phyloP scores from a whole-genome alignment of 192 early-diverging fungal genomes.

The Chytriomyces confervae region DNA sequence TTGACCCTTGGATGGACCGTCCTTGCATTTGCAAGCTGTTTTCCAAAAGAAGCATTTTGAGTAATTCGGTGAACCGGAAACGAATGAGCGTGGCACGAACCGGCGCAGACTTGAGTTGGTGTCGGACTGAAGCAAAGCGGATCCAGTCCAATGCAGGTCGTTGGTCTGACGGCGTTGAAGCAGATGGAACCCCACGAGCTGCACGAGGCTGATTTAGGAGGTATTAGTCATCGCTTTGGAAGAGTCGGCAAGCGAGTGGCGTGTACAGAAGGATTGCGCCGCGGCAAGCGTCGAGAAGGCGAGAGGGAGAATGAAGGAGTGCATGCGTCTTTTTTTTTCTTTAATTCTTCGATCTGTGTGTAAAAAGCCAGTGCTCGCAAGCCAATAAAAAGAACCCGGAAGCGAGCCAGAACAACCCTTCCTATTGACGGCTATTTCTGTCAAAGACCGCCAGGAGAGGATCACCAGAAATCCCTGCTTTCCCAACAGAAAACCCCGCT shows the following conservation, averaged over 20 bases:
- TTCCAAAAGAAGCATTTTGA: not conserved
- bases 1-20: not conserved
- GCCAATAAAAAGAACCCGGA: not conserved
- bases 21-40: constrained; percentile 16
- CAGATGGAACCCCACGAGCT: not conserved
- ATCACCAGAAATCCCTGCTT: not conserved
- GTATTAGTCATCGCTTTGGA: not conserved
- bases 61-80: not conserved
- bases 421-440: not conserved
- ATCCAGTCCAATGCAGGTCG: constrained; percentile 2
- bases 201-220: not conserved
- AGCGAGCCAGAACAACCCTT: not conserved
- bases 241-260: not conserved
- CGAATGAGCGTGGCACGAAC: not conserved
- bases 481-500: not conserved
- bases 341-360: not conserved
- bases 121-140: not conserved
- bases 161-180: not conserved
- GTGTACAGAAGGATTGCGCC: not conserved
- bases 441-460: not conserved
- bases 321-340: not conserved
- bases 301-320: not conserved
- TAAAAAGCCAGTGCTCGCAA: not conserved
- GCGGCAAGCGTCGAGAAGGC: not conserved
- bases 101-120: constrained; percentile 10